Conservation (phyloP, 2,329 filamentous ascomycete genomes). For the Colletotrichum higginsianum region DNA sequence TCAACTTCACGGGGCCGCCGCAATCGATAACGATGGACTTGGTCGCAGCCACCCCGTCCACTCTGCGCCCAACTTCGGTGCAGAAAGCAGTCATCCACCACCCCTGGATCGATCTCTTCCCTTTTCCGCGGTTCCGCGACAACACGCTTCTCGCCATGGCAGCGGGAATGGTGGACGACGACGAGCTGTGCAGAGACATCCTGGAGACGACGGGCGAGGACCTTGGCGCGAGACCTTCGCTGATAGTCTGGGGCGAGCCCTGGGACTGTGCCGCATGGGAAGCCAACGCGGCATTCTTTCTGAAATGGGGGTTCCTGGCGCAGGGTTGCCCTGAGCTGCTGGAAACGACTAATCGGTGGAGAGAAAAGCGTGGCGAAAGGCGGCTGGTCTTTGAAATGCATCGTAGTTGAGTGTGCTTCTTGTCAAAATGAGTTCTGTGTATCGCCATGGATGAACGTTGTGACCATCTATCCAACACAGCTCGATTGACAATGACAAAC, state of each 20-base stretch:
- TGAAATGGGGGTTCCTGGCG: slow-evolving; percentile 60
- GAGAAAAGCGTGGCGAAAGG: slow-evolving; percentile 35
- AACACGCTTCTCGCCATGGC: slow-evolving; percentile 42
- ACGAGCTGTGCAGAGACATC: slow-evolving; percentile 24
- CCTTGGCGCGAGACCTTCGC: slow-evolving; percentile 43
- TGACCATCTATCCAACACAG: too few relatives aligned
- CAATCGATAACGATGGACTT: too few relatives aligned
- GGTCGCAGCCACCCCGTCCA: neutral
- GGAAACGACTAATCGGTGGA: slow-evolving; percentile 55
- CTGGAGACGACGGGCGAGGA: slow-evolving; percentile 18
- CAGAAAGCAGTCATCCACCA: slow-evolving; percentile 44
- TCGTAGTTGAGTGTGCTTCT: too few relatives aligned
- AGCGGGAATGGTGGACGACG: slow-evolving; percentile 19
- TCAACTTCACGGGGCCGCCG: neutral
- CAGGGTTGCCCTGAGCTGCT: slow-evolving; percentile 55
- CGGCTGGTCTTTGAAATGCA: slow-evolving; percentile 38
- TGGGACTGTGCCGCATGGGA: slow-evolving; percentile 63
- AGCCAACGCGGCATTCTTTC: slow-evolving; percentile 58
- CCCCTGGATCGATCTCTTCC: slow-evolving; percentile 52
- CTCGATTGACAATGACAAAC: too few relatives aligned
- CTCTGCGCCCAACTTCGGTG: neutral
- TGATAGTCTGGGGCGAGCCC: slow-evolving; percentile 66
- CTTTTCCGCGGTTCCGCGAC: slow-evolving; percentile 48
- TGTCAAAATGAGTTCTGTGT: too few relatives aligned
- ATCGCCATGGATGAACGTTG: too few relatives aligned